Evolutionary conservation across 2,329 filamentous ascomycete genomes (phyloP).

Genomic region (Massarina eburnea): DNA sequence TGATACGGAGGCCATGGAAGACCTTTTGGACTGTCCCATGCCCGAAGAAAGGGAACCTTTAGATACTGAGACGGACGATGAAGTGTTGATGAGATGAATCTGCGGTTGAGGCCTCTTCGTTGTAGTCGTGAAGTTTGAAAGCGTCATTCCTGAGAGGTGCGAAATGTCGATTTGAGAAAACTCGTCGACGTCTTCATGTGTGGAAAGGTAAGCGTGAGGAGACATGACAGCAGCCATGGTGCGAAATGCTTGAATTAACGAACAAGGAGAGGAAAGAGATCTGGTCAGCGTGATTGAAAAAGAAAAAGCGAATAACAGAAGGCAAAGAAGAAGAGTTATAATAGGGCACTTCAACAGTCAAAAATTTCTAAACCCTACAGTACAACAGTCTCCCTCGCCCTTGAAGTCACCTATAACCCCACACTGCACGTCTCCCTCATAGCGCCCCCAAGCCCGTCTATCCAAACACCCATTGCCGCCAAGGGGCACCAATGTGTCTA

Average conservation of each 20-base stretch:
- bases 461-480: no score
- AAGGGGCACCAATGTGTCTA: conserved; percentile 6
- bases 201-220: conserved; percentile 10
- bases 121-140: conserved; percentile 13
- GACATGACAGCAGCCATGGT: conserved; percentile 15
- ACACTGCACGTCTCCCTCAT: background rate
- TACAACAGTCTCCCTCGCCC: conserved; percentile 2
- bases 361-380: background rate
- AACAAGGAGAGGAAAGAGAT: background rate
- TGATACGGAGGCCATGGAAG: conserved; percentile 20
- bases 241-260: background rate
- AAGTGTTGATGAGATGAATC: conserved; percentile 17
- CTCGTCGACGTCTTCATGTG: conserved; percentile 6
- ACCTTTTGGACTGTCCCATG: conserved; percentile 17
- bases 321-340: no score
- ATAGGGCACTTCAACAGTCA: background rate
- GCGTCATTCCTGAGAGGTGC: conserved; percentile 27
- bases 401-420: conserved; percentile 10
- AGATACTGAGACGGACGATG: conserved; percentile 5
- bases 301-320: conserved; percentile 1
- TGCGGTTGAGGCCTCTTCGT: conserved; percentile 11
- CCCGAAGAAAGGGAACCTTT: background rate
- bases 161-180: conserved; percentile 12
- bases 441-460: background rate
- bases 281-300: background rate